Percentiles rank a stretch among this genome's conserved stretches.
These are phyloP conservation scores for Zasmidium cellare DNA, from an alignment of 2,329 filamentous ascomycete species.

Conservation along the genomic window DNA sequence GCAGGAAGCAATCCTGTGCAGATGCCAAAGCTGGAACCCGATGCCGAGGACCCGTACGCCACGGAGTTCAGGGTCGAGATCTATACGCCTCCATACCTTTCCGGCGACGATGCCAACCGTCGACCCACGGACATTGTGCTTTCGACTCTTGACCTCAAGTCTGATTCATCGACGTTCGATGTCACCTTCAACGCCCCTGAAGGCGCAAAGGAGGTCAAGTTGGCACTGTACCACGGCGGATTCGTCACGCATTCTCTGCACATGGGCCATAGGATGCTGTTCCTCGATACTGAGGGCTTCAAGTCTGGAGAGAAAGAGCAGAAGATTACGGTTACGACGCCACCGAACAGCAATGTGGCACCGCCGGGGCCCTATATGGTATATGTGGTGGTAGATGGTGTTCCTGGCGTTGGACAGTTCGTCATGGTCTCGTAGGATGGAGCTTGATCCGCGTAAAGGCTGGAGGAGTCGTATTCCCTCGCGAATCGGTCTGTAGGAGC, in stretches of 20 bases:
- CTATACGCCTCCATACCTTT: conserved; percentile 62
- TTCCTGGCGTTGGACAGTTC: conserved; percentile 55
- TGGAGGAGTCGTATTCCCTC: neutral
- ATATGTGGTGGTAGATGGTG: conserved; percentile 59
- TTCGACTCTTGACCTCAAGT: conserved; percentile 44
- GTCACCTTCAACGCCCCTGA: conserved; percentile 50
- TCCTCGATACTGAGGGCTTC: conserved; percentile 54
- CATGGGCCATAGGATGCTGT: conserved; percentile 61
- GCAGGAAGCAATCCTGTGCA: conserved; percentile 63
- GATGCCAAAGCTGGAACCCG: conserved; percentile 52
- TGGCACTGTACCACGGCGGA: conserved; percentile 59
- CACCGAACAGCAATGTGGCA: conserved; percentile 54
- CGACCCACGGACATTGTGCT: conserved; percentile 53
- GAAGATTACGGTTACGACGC: conserved; percentile 53
- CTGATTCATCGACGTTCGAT: conserved; percentile 47
- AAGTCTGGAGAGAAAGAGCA: conserved; percentile 42
- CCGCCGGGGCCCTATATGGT: conserved; percentile 61
- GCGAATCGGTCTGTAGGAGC: no score
- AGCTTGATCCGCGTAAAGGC: neutral
- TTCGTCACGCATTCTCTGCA: conserved; percentile 63
- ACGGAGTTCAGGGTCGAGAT: conserved; percentile 64
- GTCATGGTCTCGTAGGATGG: conserved; percentile 39
- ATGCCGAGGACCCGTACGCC: conserved; percentile 47
- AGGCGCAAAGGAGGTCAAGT: conserved; percentile 46
- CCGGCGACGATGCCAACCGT: conserved; percentile 49